Conservation (phyloP, 2,329 filamentous ascomycete genomes). For the Cladosporium sp. region DNA sequence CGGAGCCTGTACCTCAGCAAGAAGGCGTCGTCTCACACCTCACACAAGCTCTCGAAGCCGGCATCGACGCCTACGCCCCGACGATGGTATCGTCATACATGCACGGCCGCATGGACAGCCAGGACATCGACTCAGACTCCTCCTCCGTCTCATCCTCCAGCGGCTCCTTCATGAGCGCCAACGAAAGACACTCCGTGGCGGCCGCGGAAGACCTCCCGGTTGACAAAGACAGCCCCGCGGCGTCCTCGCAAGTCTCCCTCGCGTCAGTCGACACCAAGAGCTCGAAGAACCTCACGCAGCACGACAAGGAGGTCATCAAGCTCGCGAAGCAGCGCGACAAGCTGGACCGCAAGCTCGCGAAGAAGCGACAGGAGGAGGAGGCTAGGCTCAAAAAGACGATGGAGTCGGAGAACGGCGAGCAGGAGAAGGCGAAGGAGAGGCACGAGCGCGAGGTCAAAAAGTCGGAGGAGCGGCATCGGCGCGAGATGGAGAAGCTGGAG, state of each 20-base stretch:
- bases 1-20: constrained; percentile 13
- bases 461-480: constrained; percentile 56
- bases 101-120: constrained; percentile 12
- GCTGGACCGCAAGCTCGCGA: constrained; percentile 57
- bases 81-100: constrained; percentile 24
- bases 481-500: constrained; percentile 55
- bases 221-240: constrained; percentile 12
- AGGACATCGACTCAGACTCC: constrained; percentile 14
- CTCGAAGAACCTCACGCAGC: constrained; percentile 18
- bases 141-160: constrained; percentile 23
- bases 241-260: constrained; percentile 19
- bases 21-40: constrained; percentile 26
- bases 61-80: constrained; percentile 31
- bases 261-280: constrained; percentile 14
- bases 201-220: constrained; percentile 26
- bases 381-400: constrained; percentile 34
- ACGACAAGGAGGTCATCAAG: constrained; percentile 61
- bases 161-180: constrained; percentile 37
- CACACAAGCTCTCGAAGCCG: constrained; percentile 25
- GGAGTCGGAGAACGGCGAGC: constrained; percentile 34
- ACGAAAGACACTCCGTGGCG: constrained; percentile 31
- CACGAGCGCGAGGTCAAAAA: constrained; percentile 59
- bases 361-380: constrained; percentile 49
- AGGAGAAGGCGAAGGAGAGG: constrained; percentile 60
- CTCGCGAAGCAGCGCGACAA: constrained; percentile 56